These are phyloP conservation scores for Cytospora piceae DNA, from an alignment of 2,329 filamentous ascomycete genomes.

Conservation along the genomic window DNA sequence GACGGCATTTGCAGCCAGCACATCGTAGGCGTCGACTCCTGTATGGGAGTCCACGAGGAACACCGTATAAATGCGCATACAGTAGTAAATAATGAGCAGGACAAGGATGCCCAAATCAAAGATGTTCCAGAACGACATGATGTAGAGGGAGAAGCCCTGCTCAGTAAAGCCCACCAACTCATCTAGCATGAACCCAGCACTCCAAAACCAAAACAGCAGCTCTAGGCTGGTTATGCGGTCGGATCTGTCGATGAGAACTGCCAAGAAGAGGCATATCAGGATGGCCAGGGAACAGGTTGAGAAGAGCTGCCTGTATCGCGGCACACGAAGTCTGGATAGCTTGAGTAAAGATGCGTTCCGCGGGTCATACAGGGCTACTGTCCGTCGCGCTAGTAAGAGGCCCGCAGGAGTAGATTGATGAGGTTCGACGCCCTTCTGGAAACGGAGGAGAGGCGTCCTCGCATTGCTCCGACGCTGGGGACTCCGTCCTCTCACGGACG, in stretches of 20 bases:
- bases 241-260: constrained; percentile 77
- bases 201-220: constrained; percentile 96
- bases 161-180: constrained; percentile 96
- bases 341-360: constrained; percentile 90
- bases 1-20: constrained; percentile 89
- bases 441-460: constrained; percentile 56
- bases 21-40: constrained; percentile 86
- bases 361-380: constrained; percentile 87
- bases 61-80: constrained; percentile 84
- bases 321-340: constrained; percentile 85
- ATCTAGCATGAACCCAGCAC: constrained; percentile 93
- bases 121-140: constrained; percentile 97
- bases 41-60: constrained; percentile 75
- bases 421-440: constrained; percentile 40
- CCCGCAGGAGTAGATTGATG: constrained; percentile 36
- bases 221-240: constrained; percentile 82
- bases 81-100: constrained; percentile 86
- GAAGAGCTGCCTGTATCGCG: constrained; percentile 87
- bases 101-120: constrained; percentile 91
- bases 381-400: constrained; percentile 59
- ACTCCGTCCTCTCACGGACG: constrained; percentile 31
- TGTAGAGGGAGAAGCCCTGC: constrained; percentile 93
- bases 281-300: constrained; percentile 87
- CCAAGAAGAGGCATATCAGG: constrained; percentile 81
- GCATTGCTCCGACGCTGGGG: constrained; percentile 42